phyloP scores from a whole-genome alignment of 768 basidiomycete species.

The Calocybe indica region DNA sequence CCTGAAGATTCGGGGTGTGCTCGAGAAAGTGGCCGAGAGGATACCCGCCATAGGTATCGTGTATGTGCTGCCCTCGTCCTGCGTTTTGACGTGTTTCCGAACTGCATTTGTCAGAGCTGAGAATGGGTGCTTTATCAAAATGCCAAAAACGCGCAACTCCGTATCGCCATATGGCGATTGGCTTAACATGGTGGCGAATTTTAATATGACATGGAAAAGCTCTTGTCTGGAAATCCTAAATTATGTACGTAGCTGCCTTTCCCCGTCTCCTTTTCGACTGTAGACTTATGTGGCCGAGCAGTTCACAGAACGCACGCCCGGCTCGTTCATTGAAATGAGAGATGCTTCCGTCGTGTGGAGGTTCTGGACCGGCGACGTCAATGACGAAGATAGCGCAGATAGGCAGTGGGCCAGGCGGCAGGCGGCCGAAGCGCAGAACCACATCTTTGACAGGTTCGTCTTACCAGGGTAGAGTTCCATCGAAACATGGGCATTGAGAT shows the following conservation, averaged over 20 bases:
- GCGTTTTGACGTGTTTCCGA: neutral
- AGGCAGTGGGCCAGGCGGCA: slow-evolving; percentile 81
- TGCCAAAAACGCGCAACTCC: slow-evolving; percentile 9
- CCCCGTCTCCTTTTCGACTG: neutral
- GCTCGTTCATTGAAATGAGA: slow-evolving; percentile 79
- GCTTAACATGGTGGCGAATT: slow-evolving; percentile 77
- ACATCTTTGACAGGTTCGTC: slow-evolving; percentile 71
- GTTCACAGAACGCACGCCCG: slow-evolving; percentile 88
- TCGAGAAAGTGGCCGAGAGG: slow-evolving; percentile 56
- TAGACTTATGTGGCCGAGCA: slow-evolving; percentile 19
- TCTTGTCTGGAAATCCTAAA: slow-evolving; percentile 78
- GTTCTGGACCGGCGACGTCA: slow-evolving; percentile 58
- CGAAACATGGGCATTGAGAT: neutral
- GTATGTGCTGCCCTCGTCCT: slow-evolving; percentile 30
- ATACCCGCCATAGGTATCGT: slow-evolving; percentile 73
- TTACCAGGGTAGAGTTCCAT: neutral
- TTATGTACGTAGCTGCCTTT: slow-evolving; percentile 51
- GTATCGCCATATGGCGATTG: slow-evolving; percentile 34
- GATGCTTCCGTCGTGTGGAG: slow-evolving; percentile 82
- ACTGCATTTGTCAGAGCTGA: slow-evolving; percentile 50
- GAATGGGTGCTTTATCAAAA: slow-evolving; percentile 82
- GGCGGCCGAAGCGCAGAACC: slow-evolving; percentile 89
- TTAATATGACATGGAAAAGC: slow-evolving; percentile 77
- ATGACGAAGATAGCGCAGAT: slow-evolving; percentile 39
- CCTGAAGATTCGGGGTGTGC: slow-evolving; percentile 51